phyloP scores from a whole-genome alignment of 2,329 filamentous ascomycete genomes.

The Alternaria metachromatica region DNA sequence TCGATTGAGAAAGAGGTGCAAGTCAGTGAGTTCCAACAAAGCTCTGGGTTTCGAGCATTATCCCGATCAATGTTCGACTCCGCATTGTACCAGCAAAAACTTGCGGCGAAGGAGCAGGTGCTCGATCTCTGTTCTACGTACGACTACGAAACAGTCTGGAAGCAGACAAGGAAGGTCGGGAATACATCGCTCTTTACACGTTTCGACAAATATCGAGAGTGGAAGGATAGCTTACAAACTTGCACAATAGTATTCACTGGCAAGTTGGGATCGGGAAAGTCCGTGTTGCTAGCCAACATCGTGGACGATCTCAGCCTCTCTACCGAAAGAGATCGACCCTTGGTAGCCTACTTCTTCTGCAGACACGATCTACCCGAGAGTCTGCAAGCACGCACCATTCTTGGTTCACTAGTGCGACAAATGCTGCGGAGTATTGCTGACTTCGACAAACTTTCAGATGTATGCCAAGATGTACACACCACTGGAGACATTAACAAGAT shows the following conservation, averaged over 20 bases:
- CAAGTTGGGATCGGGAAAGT: conserved; percentile 56
- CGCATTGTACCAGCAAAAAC: conserved; percentile 19
- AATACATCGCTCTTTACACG: conserved; percentile 37
- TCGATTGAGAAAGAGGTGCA: conserved; percentile 48
- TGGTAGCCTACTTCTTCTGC: conserved; percentile 39
- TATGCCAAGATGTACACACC: conserved; percentile 1
- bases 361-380: conserved; percentile 31
- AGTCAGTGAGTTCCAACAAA: conserved; percentile 34
- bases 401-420: conserved; percentile 45
- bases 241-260: conserved; percentile 48
- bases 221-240: conserved; percentile 31
- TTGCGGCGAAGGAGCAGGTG: conserved; percentile 31
- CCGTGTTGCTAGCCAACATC: conserved; percentile 55
- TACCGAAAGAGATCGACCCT: background rate
- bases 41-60: conserved; percentile 32
- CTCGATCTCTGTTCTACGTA: conserved; percentile 53
- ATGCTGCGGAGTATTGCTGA: conserved; percentile 39
- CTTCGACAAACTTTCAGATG: conserved; percentile 13
- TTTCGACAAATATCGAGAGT: conserved; percentile 31
- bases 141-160: conserved; percentile 52
- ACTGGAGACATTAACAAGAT: conserved; percentile 21
- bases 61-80: conserved; percentile 18
- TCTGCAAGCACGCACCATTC: conserved; percentile 28
- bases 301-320: conserved; percentile 37
- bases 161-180: conserved; percentile 51